These are phyloP conservation scores for Zarea fungicola DNA, from an alignment of 2,329 filamentous ascomycete species.

Conservation along the genomic window DNA sequence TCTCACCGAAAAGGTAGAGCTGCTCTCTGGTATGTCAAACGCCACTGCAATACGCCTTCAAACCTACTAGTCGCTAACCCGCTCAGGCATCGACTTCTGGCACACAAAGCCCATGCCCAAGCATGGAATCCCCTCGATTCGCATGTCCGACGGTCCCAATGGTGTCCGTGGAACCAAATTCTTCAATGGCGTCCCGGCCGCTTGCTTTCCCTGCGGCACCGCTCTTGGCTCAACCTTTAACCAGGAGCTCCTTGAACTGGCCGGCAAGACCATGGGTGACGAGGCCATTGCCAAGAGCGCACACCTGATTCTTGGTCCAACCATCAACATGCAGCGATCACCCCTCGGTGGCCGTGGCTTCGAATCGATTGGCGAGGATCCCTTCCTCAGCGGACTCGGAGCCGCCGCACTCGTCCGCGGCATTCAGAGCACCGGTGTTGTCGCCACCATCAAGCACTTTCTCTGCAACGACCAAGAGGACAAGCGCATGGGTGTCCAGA, in stretches of 20 bases:
- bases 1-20: conserved; percentile 46
- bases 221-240: conserved; percentile 56
- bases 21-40: conserved; percentile 40
- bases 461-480: conserved; percentile 59
- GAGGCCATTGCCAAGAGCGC: conserved; percentile 53
- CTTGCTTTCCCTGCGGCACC: conserved; percentile 57
- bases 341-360: conserved; percentile 57
- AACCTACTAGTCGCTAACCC: background rate
- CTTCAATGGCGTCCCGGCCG: conserved; percentile 57
- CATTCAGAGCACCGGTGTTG: conserved; percentile 51
- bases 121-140: conserved; percentile 58
- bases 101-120: conserved; percentile 57
- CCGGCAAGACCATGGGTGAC: conserved; percentile 46
- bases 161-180: conserved; percentile 63
- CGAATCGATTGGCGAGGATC: conserved; percentile 55
- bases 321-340: conserved; percentile 57
- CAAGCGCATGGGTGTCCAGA: conserved; percentile 50
- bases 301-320: conserved; percentile 55
- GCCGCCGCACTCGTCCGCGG: conserved; percentile 49
- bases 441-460: conserved; percentile 56
- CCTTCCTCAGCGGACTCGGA: conserved; percentile 49
- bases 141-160: conserved; percentile 65
- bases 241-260: conserved; percentile 43
- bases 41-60: background rate
- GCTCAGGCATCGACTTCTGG: conserved; percentile 61